phyloP scores from a whole-genome alignment of 768 basidiomycete species.

The Dioszegia crocea region DNA sequence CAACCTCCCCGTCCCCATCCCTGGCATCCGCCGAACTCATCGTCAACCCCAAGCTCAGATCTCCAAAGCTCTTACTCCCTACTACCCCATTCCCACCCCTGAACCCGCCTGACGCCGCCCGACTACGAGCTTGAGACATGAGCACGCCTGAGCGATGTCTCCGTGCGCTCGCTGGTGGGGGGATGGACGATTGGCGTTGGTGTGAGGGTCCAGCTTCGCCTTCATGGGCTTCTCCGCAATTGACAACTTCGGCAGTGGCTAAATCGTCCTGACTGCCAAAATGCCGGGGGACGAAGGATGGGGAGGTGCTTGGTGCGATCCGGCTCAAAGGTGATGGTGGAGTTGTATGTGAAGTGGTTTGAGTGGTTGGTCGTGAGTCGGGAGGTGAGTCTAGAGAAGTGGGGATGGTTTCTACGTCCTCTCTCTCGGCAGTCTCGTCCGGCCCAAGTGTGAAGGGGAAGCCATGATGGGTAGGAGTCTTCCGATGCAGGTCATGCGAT shows the following conservation, averaged over 20 bases:
- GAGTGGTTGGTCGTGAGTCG: neutral
- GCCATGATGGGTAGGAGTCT: neutral
- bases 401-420: neutral
- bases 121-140: slow-evolving; percentile 38
- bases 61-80: slow-evolving; percentile 31
- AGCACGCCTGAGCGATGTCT: slow-evolving; percentile 45
- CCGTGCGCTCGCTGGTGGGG: slow-evolving; percentile 40
- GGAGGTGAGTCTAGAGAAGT: neutral
- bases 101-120: slow-evolving; percentile 18
- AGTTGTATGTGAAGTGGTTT: neutral
- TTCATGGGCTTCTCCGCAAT: neutral
- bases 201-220: slow-evolving; percentile 27
- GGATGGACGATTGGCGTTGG: slow-evolving; percentile 20
- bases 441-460: neutral
- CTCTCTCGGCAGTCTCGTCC: neutral
- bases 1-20: slow-evolving; percentile 5
- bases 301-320: neutral
- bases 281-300: neutral
- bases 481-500: slow-evolving; percentile 8
- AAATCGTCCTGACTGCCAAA: neutral
- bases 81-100: slow-evolving; percentile 13
- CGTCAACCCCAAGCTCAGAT: slow-evolving; percentile 14
- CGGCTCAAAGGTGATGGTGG: neutral
- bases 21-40: slow-evolving; percentile 1
- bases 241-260: no score